Percentiles rank a stretch among this genome's conserved stretches.
Conservation (phyloP, 2,329 filamentous ascomycete species). For the Cadophora sp. region DNA sequence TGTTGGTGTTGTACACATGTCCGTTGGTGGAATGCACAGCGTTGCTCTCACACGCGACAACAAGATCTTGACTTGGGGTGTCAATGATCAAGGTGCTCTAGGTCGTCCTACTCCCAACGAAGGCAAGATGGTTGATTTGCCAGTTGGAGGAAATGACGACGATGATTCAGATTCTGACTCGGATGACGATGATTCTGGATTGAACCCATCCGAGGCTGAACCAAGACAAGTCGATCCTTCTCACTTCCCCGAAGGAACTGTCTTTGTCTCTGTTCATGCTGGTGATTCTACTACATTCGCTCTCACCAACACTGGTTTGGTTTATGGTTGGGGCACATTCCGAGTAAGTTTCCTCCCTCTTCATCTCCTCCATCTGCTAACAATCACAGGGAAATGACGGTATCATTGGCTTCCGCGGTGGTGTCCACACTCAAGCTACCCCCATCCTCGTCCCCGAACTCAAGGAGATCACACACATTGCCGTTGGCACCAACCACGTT, state of each 20-base stretch:
- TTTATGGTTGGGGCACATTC: constrained; percentile 89
- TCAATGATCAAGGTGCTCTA: constrained; percentile 84
- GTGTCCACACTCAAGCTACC: constrained; percentile 38
- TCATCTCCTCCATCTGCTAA: constrained; percentile 30
- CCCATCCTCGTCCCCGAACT: constrained; percentile 62
- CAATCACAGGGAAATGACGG: constrained; percentile 64
- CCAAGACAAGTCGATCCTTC: constrained; percentile 66
- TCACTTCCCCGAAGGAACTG: constrained; percentile 64
- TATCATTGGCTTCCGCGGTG: constrained; percentile 59
- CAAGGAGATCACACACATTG: constrained; percentile 60
- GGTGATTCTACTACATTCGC: constrained; percentile 79
- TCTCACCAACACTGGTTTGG: constrained; percentile 74
- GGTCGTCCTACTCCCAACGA: constrained; percentile 76
- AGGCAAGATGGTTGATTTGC: constrained; percentile 63
- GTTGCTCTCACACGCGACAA: constrained; percentile 80
- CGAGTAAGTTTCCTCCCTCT: constrained; percentile 54
- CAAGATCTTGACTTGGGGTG: constrained; percentile 84
- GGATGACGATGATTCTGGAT: constrained; percentile 55
- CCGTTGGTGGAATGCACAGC: constrained; percentile 83
- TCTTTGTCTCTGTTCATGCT: constrained; percentile 72
- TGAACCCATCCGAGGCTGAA: constrained; percentile 77
- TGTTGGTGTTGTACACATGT: constrained; percentile 75
- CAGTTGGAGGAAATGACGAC: constrained; percentile 52
- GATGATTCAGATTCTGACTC: constrained; percentile 50
- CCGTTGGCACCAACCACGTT: constrained; percentile 63